Base-by-base conservation (phyloP, 1,284 basidiomycete genomes). In the Dichomitus squalens region DNA sequence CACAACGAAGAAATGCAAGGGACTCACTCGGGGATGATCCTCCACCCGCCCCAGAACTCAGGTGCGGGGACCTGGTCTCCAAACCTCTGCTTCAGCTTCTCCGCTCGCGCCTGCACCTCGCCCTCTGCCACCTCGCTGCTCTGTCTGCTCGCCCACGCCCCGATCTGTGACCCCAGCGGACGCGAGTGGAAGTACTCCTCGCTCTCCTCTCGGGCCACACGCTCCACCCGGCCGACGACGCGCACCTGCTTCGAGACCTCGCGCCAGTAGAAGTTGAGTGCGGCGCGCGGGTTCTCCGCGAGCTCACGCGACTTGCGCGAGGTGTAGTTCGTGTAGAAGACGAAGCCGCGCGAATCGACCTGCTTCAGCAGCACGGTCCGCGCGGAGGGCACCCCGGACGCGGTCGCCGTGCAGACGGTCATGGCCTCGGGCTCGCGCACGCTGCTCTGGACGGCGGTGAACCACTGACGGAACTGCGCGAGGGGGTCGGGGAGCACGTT, bases 321-420 rank as follows among this genome's bases (percentile, higher is more conserved):
- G 35, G 83, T 83, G 78, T 99, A 99, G 77, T 99, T 99, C 35
- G 95, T 96, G 81, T 86, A 99, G 77, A 98, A 98, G 53, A 96
- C 84, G 76, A 99, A 98, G 35, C 96, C 95, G 49, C 78, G 82
- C 23, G 79, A 70, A 75, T 96, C 92, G 67, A 93, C 85, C 67
- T 94, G 85, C 74, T 98, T 98, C 68, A 98, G 87, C 61, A 98
- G 86, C 49, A 98, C 96, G 69, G 94, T 83, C 60, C 96, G 88
- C 3, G 91, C 85, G 11, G 93, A 95, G 16, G 96, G 96, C 58
- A 93, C 82, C 41, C 90, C 91, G 0, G 72, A 61, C 8, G 83
- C 67, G 0, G 88, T 85, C n/a, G 86, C 83, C 43, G 95, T 97
- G 43, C 90, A 90, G 52, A 98, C 72, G 4, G 87, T 82, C 86